phyloP scores from a whole-genome alignment of 176 grass and related monocot genomes.

The Oryza meridionalis region DNA sequence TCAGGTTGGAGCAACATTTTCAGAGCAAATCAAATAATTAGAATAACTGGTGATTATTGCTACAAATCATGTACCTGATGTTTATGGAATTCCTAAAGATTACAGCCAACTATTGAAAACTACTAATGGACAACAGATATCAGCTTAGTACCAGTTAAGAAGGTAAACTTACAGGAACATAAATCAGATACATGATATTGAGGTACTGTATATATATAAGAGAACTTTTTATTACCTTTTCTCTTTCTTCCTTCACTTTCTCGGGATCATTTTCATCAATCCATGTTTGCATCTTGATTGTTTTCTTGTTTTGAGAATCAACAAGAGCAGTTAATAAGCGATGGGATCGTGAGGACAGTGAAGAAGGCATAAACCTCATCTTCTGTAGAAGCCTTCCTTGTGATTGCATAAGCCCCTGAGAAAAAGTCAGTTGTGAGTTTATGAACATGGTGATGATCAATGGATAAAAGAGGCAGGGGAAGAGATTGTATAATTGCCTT shows the following conservation, averaged over 20 bases:
- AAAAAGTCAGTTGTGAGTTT: slow-evolving; percentile 23
- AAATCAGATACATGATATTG: slow-evolving; percentile 17
- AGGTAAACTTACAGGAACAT: neutral
- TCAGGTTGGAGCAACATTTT: neutral
- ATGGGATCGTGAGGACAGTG: slow-evolving; percentile 90
- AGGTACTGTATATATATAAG: neutral
- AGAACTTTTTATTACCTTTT: slow-evolving; percentile 61
- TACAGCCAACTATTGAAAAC: neutral
- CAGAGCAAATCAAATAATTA: neutral
- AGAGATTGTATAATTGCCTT: slow-evolving; percentile 52
- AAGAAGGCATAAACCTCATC: slow-evolving; percentile 99
- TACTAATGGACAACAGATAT: neutral
- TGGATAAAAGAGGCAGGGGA: slow-evolving; percentile 8
- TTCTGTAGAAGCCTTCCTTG: slow-evolving; percentile 91
- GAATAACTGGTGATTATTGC: neutral
- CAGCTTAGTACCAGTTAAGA: neutral
- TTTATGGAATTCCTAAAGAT: neutral
- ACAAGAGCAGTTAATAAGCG: slow-evolving; percentile 89
- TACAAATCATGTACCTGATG: neutral
- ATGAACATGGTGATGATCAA: slow-evolving; percentile 5
- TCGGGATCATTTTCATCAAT: slow-evolving; percentile 86
- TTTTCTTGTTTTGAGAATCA: slow-evolving; percentile 95
- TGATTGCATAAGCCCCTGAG: slow-evolving; percentile 90
- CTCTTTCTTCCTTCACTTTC: slow-evolving; percentile 79
- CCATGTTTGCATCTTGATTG: slow-evolving; percentile 91